phyloP scores from a whole-genome alignment of 2,329 filamentous ascomycete species.

The Fusarium gaditjirri region DNA sequence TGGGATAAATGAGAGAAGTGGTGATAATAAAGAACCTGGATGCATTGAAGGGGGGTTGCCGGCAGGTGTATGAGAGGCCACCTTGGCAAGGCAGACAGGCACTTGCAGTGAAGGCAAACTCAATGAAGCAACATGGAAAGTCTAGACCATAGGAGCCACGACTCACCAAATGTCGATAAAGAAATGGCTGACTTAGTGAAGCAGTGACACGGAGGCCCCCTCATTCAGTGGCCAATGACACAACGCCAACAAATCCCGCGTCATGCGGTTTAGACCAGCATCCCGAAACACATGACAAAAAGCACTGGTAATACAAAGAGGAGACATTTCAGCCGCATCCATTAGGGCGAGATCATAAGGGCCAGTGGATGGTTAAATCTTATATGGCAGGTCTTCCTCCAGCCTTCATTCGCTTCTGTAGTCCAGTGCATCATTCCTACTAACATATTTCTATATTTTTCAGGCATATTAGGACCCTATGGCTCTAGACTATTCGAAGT shows the following conservation, averaged over 20 bases:
- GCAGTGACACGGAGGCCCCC: not conserved
- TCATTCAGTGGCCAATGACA: not conserved
- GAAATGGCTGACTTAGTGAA: not conserved
- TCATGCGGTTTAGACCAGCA: too few relatives aligned
- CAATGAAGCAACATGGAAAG: not conserved
- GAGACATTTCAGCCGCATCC: not conserved
- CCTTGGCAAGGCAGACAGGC: not conserved
- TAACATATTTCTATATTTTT: too few relatives aligned
- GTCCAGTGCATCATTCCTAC: too few relatives aligned
- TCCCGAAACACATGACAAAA: too few relatives aligned
- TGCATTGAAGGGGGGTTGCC: not conserved
- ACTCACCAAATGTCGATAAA: too few relatives aligned
- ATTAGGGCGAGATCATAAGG: not conserved
- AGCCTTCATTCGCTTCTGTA: not conserved
- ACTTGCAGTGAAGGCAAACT: fast-evolving
- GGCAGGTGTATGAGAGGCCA: fast-evolving
- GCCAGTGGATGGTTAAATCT: too few relatives aligned
- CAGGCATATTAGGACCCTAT: fast-evolving
- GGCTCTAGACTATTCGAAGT: not conserved
- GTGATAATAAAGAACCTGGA: too few relatives aligned
- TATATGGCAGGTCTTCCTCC: too few relatives aligned
- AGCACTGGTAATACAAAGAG: not conserved
- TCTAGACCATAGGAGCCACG: not conserved
- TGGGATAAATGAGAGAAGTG: not conserved
- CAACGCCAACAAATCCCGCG: not conserved